Conservation (phyloP, 2,329 filamentous ascomycete species). For the Didymellaceae sp. region DNA sequence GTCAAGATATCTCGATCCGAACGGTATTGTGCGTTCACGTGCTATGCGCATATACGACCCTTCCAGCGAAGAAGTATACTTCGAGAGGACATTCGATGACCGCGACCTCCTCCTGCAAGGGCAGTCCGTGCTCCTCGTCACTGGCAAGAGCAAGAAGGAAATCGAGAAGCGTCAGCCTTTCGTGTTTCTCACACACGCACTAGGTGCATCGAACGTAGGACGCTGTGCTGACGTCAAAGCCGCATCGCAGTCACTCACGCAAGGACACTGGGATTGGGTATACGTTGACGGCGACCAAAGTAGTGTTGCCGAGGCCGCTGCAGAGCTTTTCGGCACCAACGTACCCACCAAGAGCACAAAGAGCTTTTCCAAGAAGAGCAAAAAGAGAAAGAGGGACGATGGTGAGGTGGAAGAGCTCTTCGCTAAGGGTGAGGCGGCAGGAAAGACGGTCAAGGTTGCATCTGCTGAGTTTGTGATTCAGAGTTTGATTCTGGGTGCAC, state of each 20-base stretch:
- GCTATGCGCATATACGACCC: constrained; percentile 67
- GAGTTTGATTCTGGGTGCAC: constrained; percentile 83
- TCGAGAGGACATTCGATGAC: constrained; percentile 35
- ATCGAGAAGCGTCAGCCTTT: constrained; percentile 73
- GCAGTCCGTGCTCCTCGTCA: constrained; percentile 74
- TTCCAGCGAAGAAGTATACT: constrained; percentile 54
- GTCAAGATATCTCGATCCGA: constrained; percentile 70
- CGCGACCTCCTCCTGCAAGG: constrained; percentile 69
- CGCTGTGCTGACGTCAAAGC: constrained; percentile 70
- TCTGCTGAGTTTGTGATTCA: constrained; percentile 90
- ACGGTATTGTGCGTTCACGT: constrained; percentile 76
- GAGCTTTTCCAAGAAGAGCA: constrained; percentile 32
- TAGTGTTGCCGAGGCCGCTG: constrained; percentile 61
- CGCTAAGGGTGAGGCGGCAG: constrained; percentile 45
- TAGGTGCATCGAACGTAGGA: constrained; percentile 73
- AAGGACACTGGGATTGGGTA: constrained; percentile 75
- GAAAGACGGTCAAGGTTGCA: constrained; percentile 69
- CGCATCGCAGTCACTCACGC: constrained; percentile 65
- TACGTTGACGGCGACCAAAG: constrained; percentile 76
- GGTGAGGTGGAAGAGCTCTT: constrained; percentile 31
- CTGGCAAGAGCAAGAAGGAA: constrained; percentile 66
- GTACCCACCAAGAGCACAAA: constrained; percentile 35
- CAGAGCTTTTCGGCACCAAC: constrained; percentile 53
- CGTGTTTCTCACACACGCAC: constrained; percentile 77
- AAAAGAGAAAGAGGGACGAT: constrained; percentile 55